Evolutionary conservation across 2,329 filamentous ascomycete species (phyloP).

Genomic region (Pochonia chlamydosporia): DNA sequence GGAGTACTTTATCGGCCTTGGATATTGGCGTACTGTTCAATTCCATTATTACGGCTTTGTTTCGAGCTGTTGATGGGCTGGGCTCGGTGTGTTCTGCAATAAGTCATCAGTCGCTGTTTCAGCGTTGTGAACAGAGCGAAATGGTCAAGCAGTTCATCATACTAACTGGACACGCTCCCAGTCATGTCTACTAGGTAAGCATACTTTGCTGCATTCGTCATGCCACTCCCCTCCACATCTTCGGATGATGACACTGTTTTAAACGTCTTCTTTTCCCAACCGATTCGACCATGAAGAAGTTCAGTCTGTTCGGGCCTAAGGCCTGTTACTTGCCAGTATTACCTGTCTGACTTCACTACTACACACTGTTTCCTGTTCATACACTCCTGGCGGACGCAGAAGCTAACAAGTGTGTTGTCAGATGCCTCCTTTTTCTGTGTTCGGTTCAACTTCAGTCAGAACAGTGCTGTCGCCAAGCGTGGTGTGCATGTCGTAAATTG

Average conservation of each 20-base stretch:
- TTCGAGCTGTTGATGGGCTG: background rate
- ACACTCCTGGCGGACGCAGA: no score
- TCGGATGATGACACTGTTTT: slow-evolving; percentile 66
- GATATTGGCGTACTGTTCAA: background rate
- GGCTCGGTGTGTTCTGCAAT: no score
- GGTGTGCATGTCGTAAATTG: background rate
- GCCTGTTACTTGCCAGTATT: slow-evolving; percentile 92
- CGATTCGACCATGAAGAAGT: slow-evolving; percentile 82
- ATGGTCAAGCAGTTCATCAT: background rate
- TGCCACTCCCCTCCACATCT: slow-evolving; percentile 4
- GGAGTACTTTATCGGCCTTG: background rate
- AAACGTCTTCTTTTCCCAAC: slow-evolving; percentile 81
- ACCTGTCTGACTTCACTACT: slow-evolving; percentile 58
- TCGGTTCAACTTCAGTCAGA: no score
- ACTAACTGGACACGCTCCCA: background rate
- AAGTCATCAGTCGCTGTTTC: no score
- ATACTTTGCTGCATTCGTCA: slow-evolving; percentile 12
- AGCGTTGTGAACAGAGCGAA: no score
- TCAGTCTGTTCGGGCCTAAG: slow-evolving; percentile 60
- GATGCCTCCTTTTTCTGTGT: background rate
- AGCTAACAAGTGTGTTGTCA: no score
- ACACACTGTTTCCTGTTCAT: slow-evolving; percentile 5
- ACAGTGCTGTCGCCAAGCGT: background rate
- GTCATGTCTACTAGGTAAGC: slow-evolving; percentile 17
- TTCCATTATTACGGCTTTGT: no score